Base-by-base conservation (phyloP, 495 filamentous ascomycete genomes). In the Hypoxylon lienhwacheense region DNA sequence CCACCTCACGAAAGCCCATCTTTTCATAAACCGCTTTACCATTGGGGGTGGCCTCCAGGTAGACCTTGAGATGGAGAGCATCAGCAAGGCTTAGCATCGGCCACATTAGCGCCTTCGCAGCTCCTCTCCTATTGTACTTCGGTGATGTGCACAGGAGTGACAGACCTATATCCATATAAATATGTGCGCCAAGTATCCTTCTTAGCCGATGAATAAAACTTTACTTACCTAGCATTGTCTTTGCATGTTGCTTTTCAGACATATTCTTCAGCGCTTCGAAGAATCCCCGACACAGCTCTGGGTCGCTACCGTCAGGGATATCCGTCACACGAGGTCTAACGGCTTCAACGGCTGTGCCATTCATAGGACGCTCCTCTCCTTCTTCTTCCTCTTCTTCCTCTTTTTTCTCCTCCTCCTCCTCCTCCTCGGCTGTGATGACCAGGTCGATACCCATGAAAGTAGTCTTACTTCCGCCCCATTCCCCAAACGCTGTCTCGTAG, bases 121-220 rank as follows among this genome's bases (percentile, higher is more conserved):
- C 67, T 6, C 71, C 71, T 26, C 54, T 65, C 32, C 69, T 55
- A 41, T 68, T 53, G 19, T 72, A 69, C 12, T 66, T 68, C 3
- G 77, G 74, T 15, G 62, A 54, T 5, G 72, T 74, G 32, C 58
- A 65, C 8, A 67, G 41, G 11, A 67, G 62, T 5, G 65, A 67
- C 22, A 67, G 52, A 4, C 55, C 65, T 67, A 24, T 28, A 33
- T 37, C n/a, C 34, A n/a, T 20, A 32, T 19, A 31, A 35, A 28
- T 25, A 14, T n/a, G n/a, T n/a, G n/a, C n/a, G n/a, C n/a, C n/a
- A n/a, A n/a, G 24, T 4, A 29, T 14, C 7, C 32, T 21, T 2
- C 40, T 39, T 12, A 54, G 55, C 45, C 39, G 17, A 21, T 28
- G 34, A 31, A 42, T 7, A 2, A n/a, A 10, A 42, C 28, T n/a